Evolutionary conservation across 805 yeast genomes (phyloP).

Genomic region (Candida argentea): DNA sequence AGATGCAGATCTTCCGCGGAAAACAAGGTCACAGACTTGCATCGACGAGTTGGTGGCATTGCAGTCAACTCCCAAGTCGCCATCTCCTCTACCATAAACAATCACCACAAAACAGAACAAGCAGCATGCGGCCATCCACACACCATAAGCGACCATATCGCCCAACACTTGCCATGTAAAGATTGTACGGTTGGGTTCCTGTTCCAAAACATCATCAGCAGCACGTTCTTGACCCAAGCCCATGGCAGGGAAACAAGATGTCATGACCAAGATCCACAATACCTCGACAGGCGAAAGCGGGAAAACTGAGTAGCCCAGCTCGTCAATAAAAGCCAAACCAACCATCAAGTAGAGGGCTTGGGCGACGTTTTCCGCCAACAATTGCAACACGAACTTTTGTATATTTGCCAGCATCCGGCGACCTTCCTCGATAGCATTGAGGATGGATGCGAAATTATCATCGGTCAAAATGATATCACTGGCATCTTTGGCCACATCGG

Average conservation of each 20-base stretch:
- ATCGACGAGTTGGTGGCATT: constrained; percentile 35
- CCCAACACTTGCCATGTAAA: constrained; percentile 57
- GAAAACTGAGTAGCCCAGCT: constrained; percentile 60
- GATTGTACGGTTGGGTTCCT: constrained; percentile 54
- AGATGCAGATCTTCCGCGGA: constrained; percentile 65
- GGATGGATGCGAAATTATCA: constrained; percentile 71
- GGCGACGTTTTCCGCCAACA: constrained; percentile 59
- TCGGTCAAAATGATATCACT: constrained; percentile 61
- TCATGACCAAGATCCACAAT: constrained; percentile 68
- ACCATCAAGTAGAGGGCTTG: constrained; percentile 57
- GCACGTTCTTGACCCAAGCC: constrained; percentile 68
- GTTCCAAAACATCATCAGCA: constrained; percentile 49
- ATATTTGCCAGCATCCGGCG: constrained; percentile 71
- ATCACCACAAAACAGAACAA: constrained; percentile 54
- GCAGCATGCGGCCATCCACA: constrained; percentile 65
- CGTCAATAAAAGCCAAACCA: constrained; percentile 64
- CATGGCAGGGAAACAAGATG: constrained; percentile 80
- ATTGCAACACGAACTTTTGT: constrained; percentile 67
- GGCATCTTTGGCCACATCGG: constrained; percentile 81
- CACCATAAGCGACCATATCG: constrained; percentile 66
- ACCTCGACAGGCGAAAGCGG: constrained; percentile 72
- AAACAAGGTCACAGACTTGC: constrained; percentile 48
- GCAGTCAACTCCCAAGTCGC: constrained; percentile 56
- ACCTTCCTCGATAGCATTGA: constrained; percentile 73
- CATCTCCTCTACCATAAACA: constrained; percentile 58